Evolutionary conservation across 2,329 filamentous ascomycete species (phyloP).

Genomic region (Colletotrichum tanaceti): DNA sequence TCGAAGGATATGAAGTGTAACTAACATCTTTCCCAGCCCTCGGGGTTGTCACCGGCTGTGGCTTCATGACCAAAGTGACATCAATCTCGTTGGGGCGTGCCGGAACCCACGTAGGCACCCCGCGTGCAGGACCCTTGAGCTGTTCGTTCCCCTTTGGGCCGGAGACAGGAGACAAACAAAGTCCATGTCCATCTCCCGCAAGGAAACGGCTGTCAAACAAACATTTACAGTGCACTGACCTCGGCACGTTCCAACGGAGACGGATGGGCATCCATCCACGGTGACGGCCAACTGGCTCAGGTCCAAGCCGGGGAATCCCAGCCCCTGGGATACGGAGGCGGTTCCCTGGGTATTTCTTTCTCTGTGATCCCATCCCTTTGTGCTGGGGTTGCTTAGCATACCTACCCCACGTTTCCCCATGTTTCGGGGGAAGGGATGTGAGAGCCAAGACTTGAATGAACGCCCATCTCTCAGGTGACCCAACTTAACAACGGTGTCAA

Average conservation of each 20-base stretch:
- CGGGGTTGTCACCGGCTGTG: too few species aligned
- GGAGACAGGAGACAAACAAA: constrained; percentile 21
- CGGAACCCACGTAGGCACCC: too few species aligned
- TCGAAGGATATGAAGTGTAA: not conserved
- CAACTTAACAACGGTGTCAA: not conserved
- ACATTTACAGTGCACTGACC: constrained; percentile 11
- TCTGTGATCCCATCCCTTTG: not conserved
- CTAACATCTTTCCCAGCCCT: not conserved
- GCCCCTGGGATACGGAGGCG: too few species aligned
- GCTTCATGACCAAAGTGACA: not conserved
- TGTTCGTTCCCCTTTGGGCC: not conserved
- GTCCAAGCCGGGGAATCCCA: not conserved
- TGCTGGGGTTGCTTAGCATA: not conserved
- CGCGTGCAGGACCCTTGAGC: not conserved
- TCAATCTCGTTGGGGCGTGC: not conserved
- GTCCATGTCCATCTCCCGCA: not conserved
- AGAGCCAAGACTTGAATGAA: constrained; percentile 12
- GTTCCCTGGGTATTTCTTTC: too few species aligned
- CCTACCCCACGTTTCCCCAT: constrained; percentile 9
- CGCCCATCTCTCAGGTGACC: not conserved
- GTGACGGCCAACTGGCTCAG: not conserved
- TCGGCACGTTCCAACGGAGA: not conserved
- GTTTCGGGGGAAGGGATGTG: constrained; percentile 27
- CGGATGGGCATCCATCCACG: too few species aligned
- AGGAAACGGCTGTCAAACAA: not conserved